Evolutionary conservation across 1,139 yeast genomes (phyloP).

Genomic region (Nadsonia starkeyi-henricii): DNA sequence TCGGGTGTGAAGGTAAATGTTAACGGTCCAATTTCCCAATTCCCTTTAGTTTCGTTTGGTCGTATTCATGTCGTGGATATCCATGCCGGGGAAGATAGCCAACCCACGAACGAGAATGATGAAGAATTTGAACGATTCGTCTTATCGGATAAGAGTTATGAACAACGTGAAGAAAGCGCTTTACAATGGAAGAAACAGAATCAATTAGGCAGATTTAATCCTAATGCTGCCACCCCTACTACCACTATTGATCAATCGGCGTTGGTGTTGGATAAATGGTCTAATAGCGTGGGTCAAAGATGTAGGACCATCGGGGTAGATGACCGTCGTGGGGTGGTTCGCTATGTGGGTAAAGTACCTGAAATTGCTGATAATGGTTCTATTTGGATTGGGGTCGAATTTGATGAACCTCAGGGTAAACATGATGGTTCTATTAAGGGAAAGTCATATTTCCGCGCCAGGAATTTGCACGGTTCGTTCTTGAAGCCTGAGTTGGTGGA

Average conservation of each 20-base stretch:
- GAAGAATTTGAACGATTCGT: conserved; percentile 30
- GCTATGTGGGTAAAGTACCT: conserved; percentile 52
- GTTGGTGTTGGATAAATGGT: conserved; percentile 13
- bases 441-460: conserved; percentile 43
- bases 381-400: conserved; percentile 68
- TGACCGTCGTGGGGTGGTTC: conserved; percentile 54
- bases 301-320: conserved; percentile 29
- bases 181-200: conserved; percentile 61
- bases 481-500: conserved; percentile 24
- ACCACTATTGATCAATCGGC: conserved; percentile 18
- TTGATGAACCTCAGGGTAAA: conserved; percentile 51
- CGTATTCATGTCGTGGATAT: conserved; percentile 24
- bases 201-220: conserved; percentile 60
- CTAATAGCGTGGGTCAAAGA: conserved; percentile 21
- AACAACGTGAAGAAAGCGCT: conserved; percentile 45
- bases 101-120: conserved; percentile 4
- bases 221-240: conserved; percentile 25
- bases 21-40: conserved; percentile 13
- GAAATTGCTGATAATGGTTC: conserved; percentile 32
- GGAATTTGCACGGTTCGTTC: conserved; percentile 38
- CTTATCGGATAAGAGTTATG: conserved; percentile 57
- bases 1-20: conserved; percentile 3
- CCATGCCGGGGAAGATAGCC: conserved; percentile 23
- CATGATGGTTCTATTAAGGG: conserved; percentile 71
- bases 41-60: conserved; percentile 19